Evolutionary conservation across 1,139 yeast genomes (phyloP).

Genomic region (Debaryomyces psychrophilus): DNA sequence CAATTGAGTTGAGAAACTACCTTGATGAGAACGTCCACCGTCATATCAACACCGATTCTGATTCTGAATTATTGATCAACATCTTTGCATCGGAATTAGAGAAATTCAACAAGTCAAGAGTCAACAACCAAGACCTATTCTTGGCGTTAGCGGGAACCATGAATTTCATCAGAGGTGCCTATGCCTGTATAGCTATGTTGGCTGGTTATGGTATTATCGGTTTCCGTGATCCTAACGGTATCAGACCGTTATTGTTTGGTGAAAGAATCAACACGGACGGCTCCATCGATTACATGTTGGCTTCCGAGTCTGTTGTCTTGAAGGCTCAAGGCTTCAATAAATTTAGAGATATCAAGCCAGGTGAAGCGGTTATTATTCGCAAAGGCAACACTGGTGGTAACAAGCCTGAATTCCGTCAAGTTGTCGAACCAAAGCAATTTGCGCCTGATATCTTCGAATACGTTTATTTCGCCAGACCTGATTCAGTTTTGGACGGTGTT

Average conservation of each 20-base stretch:
- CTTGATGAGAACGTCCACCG: constrained; percentile 95
- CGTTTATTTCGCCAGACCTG: constrained; percentile 98
- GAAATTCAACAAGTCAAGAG: constrained; percentile 89
- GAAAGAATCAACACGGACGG: constrained; percentile 72
- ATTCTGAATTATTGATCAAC: constrained; percentile 86
- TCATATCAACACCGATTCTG: constrained; percentile 95
- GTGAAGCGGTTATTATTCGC: constrained; percentile 93
- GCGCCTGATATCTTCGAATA: constrained; percentile 97
- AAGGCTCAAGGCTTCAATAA: constrained; percentile 88
- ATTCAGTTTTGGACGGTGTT: constrained; percentile 92
- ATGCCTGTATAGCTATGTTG: constrained; percentile 91
- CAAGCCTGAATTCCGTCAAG: constrained; percentile 82
- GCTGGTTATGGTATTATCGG: constrained; percentile 97
- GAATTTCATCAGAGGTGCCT: constrained; percentile 86
- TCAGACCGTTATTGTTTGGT: constrained; percentile 87
- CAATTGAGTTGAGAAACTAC: constrained; percentile 71
- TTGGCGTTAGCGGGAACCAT: constrained; percentile 83
- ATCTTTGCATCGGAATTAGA: constrained; percentile 91
- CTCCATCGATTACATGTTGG: constrained; percentile 88
- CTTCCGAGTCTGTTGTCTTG: constrained; percentile 92
- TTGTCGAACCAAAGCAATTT: constrained; percentile 74
- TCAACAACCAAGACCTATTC: constrained; percentile 87
- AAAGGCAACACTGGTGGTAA: constrained; percentile 52
- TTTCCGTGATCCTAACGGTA: constrained; percentile 96
- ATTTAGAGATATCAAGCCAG: constrained; percentile 85